These are phyloP conservation scores for Chlamydomonas asymmetrica DNA, from an alignment of 139 green algal species.

Conservation along the genomic window DNA sequence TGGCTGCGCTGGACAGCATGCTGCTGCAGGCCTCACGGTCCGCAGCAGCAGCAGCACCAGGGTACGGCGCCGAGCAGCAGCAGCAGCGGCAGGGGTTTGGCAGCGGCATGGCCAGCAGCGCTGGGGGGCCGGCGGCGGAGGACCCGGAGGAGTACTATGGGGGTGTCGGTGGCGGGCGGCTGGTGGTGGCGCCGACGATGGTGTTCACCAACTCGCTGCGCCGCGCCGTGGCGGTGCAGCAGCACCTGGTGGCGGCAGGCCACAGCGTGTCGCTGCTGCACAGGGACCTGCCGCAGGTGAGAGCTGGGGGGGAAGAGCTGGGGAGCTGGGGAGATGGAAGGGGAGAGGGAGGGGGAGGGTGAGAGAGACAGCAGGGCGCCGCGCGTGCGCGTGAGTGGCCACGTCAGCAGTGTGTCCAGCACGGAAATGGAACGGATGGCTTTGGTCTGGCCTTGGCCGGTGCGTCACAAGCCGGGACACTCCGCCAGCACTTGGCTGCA, in stretches of 20 bases:
- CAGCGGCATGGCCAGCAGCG: neutral
- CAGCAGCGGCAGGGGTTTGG: slow-evolving; percentile 10
- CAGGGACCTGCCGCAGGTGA: slow-evolving; percentile 66
- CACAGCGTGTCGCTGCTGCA: slow-evolving; percentile 76
- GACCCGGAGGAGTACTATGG: neutral
- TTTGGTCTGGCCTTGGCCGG: too few species aligned
- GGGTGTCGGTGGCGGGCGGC: too few species aligned
- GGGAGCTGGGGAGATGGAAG: too few species aligned
- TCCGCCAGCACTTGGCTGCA: too few species aligned
- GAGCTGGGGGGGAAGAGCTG: neutral
- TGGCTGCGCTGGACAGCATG: slow-evolving; percentile 3
- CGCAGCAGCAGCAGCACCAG: neutral
- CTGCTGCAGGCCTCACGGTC: too few species aligned
- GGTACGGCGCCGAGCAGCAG: too few species aligned
- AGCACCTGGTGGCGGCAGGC: slow-evolving; percentile 46
- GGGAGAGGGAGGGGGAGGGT: too few species aligned
- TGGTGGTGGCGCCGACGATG: slow-evolving; percentile 8
- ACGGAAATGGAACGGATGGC: too few species aligned
- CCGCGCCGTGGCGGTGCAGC: slow-evolving; percentile 14
- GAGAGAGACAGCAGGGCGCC: too few species aligned
- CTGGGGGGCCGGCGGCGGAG: neutral
- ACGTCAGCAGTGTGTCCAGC: too few species aligned
- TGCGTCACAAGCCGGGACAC: too few species aligned
- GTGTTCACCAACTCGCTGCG: slow-evolving; percentile 41
- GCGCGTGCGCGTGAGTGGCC: too few species aligned